These are phyloP conservation scores for Paraconiothyrium brasiliense DNA, from an alignment of 2,329 filamentous ascomycete species.

Conservation along the genomic window DNA sequence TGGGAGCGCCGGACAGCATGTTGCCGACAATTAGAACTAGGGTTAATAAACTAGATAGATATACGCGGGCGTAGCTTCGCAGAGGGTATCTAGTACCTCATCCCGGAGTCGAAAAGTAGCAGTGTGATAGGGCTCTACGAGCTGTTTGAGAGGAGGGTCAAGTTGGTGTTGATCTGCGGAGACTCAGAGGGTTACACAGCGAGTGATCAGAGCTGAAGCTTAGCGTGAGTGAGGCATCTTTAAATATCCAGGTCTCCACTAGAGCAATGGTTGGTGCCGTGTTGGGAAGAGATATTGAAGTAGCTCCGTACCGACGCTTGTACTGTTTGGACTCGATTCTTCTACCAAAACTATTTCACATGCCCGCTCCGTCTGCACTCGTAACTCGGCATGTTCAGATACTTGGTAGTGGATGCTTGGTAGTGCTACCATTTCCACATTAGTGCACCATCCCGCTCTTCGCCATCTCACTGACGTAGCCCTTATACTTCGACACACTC, in stretches of 20 bases:
- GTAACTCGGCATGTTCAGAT: neutral
- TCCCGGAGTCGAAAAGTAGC: slow-evolving; percentile 19
- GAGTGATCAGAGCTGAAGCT: neutral
- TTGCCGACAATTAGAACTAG: slow-evolving; percentile 18
- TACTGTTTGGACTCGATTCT: too few relatives aligned
- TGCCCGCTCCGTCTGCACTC: too few relatives aligned
- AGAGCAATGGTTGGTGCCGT: too few relatives aligned
- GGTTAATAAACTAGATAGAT: slow-evolving; percentile 23
- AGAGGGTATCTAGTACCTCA: slow-evolving; percentile 21
- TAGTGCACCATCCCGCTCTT: slow-evolving; percentile 32
- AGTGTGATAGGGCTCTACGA: slow-evolving; percentile 19
- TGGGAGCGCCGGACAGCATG: too few relatives aligned
- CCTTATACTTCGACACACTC: slow-evolving; percentile 27
- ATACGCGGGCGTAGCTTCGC: slow-evolving; percentile 22
- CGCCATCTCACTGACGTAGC: slow-evolving; percentile 29
- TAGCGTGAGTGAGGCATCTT: too few relatives aligned
- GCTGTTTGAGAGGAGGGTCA: slow-evolving; percentile 21
- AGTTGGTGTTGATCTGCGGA: slow-evolving; percentile 17
- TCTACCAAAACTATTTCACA: too few relatives aligned
- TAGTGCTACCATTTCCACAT: neutral
- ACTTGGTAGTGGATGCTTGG: neutral
- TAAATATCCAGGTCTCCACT: too few relatives aligned
- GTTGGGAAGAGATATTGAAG: too few relatives aligned
- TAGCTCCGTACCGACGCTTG: too few relatives aligned
- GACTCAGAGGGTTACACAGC: slow-evolving; percentile 20